These are phyloP conservation scores for Sugiyamaella xylanicola DNA, from an alignment of 1,139 yeast species.

Conservation along the genomic window DNA sequence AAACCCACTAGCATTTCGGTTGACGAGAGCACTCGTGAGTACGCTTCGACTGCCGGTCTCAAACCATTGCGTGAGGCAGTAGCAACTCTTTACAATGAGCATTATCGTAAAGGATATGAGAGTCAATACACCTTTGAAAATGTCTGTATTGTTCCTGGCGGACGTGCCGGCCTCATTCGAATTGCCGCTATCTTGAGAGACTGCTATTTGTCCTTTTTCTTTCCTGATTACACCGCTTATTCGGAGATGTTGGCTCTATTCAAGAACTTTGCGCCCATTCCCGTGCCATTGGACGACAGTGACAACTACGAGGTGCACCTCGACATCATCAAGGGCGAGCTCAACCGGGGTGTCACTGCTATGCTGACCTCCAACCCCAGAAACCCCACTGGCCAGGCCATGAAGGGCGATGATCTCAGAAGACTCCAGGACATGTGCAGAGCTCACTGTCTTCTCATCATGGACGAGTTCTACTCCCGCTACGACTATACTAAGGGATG, in stretches of 20 bases:
- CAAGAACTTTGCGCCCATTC: slow-evolving; percentile 68
- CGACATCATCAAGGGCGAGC: slow-evolving; percentile 57
- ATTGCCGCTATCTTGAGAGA: slow-evolving; percentile 67
- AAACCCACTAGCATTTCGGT: slow-evolving; percentile 58
- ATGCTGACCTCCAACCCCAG: slow-evolving; percentile 61
- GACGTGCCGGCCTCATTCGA: slow-evolving; percentile 67
- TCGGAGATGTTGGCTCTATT: slow-evolving; percentile 71
- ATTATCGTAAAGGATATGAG: slow-evolving; percentile 53
- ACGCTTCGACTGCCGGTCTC: slow-evolving; percentile 68
- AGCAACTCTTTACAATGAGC: slow-evolving; percentile 60
- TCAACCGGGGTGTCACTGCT: slow-evolving; percentile 65
- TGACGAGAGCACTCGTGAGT: slow-evolving; percentile 58
- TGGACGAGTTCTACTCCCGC: slow-evolving; percentile 70
- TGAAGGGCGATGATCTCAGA: slow-evolving; percentile 55
- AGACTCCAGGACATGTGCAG: slow-evolving; percentile 61
- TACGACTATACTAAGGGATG: slow-evolving; percentile 64
- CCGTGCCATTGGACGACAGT: slow-evolving; percentile 62
- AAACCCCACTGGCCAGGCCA: slow-evolving; percentile 66
- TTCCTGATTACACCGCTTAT: slow-evolving; percentile 71
- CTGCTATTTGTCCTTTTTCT: slow-evolving; percentile 62
- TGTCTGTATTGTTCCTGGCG: slow-evolving; percentile 71
- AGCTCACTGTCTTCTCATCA: slow-evolving; percentile 58
- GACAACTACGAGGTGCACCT: slow-evolving; percentile 64
- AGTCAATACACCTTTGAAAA: slow-evolving; percentile 66
- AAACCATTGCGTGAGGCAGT: slow-evolving; percentile 62